phyloP scores from a whole-genome alignment of 306 rosid genomes.

The Lathyrus sativus region DNA sequence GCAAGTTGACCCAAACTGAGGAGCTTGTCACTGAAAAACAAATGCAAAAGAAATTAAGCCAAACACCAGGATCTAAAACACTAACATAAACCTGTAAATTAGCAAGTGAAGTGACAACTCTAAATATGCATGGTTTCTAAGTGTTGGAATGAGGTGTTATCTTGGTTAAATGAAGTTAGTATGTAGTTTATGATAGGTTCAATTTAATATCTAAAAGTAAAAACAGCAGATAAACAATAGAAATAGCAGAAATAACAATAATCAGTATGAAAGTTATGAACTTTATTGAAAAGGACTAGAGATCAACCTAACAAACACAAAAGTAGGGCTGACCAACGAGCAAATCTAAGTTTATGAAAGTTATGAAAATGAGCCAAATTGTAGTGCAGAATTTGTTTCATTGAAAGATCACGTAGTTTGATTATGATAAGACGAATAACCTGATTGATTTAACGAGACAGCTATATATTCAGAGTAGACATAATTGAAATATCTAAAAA shows the following conservation, averaged over 20 bases:
- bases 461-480: neutral
- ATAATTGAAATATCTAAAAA: constrained; percentile 7
- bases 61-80: constrained; percentile 32
- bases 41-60: constrained; percentile 43
- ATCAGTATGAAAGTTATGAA: too few species aligned
- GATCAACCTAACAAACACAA: constrained; percentile 6
- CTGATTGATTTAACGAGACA: neutral
- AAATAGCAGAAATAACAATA: too few species aligned
- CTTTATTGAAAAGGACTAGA: too few species aligned
- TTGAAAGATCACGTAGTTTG: constrained; percentile 22
- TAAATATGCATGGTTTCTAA: constrained; percentile 12
- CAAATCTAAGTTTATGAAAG: constrained; percentile 29
- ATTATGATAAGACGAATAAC: neutral
- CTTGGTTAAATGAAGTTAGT: constrained; percentile 28
- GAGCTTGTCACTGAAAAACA: constrained; percentile 93
- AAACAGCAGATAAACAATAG: too few species aligned
- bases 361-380: constrained; percentile 33
- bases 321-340: constrained; percentile 12
- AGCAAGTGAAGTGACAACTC: constrained; percentile 30
- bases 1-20: constrained; percentile 96
- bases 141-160: constrained; percentile 6
- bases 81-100: constrained; percentile 24
- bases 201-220: too few species aligned
- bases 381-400: constrained; percentile 21
- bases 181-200: neutral